These are phyloP conservation scores for Coniochaeta sp. DNA, from an alignment of 2,329 filamentous ascomycete genomes.

Conservation along the genomic window DNA sequence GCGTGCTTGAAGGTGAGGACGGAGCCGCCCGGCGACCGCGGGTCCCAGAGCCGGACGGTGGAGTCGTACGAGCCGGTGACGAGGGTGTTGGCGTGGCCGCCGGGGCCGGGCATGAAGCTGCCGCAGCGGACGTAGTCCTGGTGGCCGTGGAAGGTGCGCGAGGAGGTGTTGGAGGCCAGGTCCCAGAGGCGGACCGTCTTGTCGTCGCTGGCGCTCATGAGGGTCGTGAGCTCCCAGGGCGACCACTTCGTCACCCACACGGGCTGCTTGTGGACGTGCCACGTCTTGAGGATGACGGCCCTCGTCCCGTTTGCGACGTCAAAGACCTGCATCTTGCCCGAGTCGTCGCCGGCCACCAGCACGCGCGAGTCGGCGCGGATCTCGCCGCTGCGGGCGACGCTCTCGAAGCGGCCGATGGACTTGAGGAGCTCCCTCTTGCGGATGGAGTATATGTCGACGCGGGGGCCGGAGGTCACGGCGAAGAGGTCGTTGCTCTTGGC, in stretches of 20 bases:
- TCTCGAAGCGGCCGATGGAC: constrained; percentile 89
- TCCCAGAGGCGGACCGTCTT: constrained; percentile 92
- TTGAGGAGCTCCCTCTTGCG: constrained; percentile 87
- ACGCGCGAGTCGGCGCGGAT: constrained; percentile 84
- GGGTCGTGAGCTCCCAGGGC: constrained; percentile 74
- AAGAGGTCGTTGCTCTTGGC: constrained; percentile 62
- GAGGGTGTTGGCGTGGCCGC: constrained; percentile 62
- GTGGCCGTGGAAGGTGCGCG: constrained; percentile 76
- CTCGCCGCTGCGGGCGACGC: constrained; percentile 83
- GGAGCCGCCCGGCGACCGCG: constrained; percentile 57
- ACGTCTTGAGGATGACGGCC: constrained; percentile 88
- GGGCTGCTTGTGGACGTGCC: constrained; percentile 89
- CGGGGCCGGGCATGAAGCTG: constrained; percentile 69
- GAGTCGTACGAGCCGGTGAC: constrained; percentile 92
- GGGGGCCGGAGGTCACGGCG: constrained; percentile 87
- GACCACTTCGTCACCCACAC: constrained; percentile 90
- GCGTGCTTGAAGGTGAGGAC: constrained; percentile 94
- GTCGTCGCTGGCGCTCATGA: constrained; percentile 90
- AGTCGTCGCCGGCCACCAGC: constrained; percentile 84
- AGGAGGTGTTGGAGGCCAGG: constrained; percentile 70
- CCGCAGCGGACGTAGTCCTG: constrained; percentile 87
- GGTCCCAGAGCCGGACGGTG: constrained; percentile 91
- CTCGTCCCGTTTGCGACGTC: constrained; percentile 62
- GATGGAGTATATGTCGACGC: constrained; percentile 89
- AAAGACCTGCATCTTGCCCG: constrained; percentile 89